Conservation (phyloP, 768 basidiomycete genomes). For the Hygrocybe punicea region DNA sequence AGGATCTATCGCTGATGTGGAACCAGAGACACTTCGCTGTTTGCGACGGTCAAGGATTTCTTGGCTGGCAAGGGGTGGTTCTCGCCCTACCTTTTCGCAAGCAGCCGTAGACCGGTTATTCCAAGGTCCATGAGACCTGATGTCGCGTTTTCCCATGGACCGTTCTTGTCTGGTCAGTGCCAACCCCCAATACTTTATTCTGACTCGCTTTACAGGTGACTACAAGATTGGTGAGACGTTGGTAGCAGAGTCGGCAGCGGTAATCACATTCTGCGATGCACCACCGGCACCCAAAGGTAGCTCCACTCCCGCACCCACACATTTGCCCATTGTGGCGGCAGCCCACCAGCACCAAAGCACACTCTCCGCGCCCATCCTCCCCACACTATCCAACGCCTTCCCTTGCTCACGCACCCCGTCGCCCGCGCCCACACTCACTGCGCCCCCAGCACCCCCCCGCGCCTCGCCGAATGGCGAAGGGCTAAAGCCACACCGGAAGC, state of each 20-base stretch:
- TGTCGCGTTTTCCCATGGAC: slow-evolving; percentile 61
- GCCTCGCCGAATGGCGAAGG: slow-evolving; percentile 61
- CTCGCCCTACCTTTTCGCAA: slow-evolving; percentile 62
- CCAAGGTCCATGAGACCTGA: slow-evolving; percentile 63
- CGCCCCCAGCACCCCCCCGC: slow-evolving; percentile 43
- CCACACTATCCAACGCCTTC: too few species aligned
- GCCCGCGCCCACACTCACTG: slow-evolving; percentile 33
- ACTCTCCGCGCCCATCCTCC: too few species aligned
- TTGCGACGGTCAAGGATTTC: slow-evolving; percentile 60
- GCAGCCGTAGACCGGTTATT: slow-evolving; percentile 55
- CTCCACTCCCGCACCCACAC: too few species aligned
- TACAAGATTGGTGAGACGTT: slow-evolving; percentile 58
- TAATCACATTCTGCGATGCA: slow-evolving; percentile 44
- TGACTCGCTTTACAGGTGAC: slow-evolving; percentile 42
- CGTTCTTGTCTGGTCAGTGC: slow-evolving; percentile 51
- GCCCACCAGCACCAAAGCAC: too few species aligned
- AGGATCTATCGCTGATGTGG: slow-evolving; percentile 1
- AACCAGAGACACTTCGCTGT: slow-evolving; percentile 52
- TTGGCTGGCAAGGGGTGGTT: slow-evolving; percentile 67
- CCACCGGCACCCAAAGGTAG: slow-evolving; percentile 6
- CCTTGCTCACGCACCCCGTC: too few species aligned
- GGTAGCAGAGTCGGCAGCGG: slow-evolving; percentile 53
- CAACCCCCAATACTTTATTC: neutral
- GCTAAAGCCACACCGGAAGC: slow-evolving; percentile 55
- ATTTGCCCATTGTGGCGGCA: too few species aligned